Percentiles rank a stretch among this genome's conserved stretches.
Conservation (phyloP, 2,329 filamentous ascomycete species). For the Talaromyces sp. region DNA sequence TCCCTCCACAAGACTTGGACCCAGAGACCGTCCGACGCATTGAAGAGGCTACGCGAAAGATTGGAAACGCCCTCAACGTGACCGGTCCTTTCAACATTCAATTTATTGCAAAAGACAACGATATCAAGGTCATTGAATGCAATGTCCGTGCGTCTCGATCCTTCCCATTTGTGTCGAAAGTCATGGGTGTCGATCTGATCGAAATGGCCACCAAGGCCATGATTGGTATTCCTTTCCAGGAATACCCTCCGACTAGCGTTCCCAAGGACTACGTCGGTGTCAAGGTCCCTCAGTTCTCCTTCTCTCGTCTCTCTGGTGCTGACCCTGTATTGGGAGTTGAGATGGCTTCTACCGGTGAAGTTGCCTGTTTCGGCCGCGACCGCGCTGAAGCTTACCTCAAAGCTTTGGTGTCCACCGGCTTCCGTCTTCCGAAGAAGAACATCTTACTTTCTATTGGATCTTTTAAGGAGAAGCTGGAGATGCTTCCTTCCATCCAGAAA, state of each 20-base stretch:
- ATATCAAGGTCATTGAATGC: constrained; percentile 99
- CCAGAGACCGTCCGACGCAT: constrained; percentile 83
- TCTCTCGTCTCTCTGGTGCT: constrained; percentile 91
- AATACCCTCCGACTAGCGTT: constrained; percentile 73
- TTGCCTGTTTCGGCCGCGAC: constrained; percentile 90
- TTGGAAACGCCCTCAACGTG: constrained; percentile 86
- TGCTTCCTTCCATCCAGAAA: constrained; percentile 87
- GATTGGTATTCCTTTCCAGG: constrained; percentile 72
- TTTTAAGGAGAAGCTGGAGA: constrained; percentile 96
- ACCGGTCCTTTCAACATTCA: constrained; percentile 98
- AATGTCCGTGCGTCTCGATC: constrained; percentile 94
- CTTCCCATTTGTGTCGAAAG: constrained; percentile 97
- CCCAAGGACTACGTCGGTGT: constrained; percentile 82
- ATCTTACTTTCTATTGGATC: constrained; percentile 92
- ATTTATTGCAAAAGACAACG: constrained; percentile 98
- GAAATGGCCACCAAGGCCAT: constrained; percentile 99
- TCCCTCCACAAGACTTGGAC: constrained; percentile 90
- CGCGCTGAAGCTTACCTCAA: constrained; percentile 99
- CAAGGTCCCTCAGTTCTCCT: constrained; percentile 98
- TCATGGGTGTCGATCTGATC: constrained; percentile 95
- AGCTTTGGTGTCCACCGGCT: constrained; percentile 89
- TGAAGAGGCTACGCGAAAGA: constrained; percentile 91
- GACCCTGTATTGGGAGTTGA: constrained; percentile 96
- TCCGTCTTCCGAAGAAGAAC: constrained; percentile 93
- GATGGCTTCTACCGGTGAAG: constrained; percentile 98